Conservation (phyloP, 345 rosid species). For the Conringia planisiliqua region DNA sequence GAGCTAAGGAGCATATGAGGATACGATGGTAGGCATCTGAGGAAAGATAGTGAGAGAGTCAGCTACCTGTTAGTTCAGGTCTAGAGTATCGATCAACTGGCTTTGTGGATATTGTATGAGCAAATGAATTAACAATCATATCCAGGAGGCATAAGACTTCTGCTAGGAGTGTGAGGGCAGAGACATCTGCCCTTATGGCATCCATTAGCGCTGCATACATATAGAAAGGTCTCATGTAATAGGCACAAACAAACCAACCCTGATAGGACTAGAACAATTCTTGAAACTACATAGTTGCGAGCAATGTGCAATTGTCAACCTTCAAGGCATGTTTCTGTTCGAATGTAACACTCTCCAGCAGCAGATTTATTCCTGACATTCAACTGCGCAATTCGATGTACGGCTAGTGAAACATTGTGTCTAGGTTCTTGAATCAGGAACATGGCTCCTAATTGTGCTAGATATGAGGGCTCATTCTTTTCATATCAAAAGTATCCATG, state of each 20-base stretch:
- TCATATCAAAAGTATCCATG: conserved; percentile 6
- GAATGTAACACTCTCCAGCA: conserved; percentile 80
- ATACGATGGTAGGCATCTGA: conserved; percentile 2
- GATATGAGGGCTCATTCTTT: conserved; percentile 12
- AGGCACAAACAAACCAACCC: not conserved
- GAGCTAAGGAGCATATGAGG: conserved; percentile 17
- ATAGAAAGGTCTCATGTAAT: conserved; percentile 11
- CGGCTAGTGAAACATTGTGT: not conserved
- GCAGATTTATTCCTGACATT: conserved; percentile 95
- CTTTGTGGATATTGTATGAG: conserved; percentile 81
- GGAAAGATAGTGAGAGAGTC: conserved; percentile 5
- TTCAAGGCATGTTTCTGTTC: conserved; percentile 95
- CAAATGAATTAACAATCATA: conserved; percentile 95
- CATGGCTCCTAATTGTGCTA: not conserved
- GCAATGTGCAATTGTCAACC: conserved; percentile 42
- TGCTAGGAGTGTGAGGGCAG: conserved; percentile 79
- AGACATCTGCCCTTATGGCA: conserved; percentile 69
- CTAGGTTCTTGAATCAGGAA: not conserved
- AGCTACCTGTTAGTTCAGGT: conserved; percentile 78
- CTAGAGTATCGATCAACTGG: conserved; percentile 79
- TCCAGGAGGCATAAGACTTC: conserved; percentile 93
- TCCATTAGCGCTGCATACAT: conserved; percentile 69
- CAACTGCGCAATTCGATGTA: conserved; percentile 51
- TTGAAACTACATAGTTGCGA: not conserved
- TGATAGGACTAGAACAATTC: not conserved